Percentiles rank a stretch among this genome's conserved stretches.
Conservation (phyloP, 176 grass and related monocot species). For the Zoysia japonica region DNA sequence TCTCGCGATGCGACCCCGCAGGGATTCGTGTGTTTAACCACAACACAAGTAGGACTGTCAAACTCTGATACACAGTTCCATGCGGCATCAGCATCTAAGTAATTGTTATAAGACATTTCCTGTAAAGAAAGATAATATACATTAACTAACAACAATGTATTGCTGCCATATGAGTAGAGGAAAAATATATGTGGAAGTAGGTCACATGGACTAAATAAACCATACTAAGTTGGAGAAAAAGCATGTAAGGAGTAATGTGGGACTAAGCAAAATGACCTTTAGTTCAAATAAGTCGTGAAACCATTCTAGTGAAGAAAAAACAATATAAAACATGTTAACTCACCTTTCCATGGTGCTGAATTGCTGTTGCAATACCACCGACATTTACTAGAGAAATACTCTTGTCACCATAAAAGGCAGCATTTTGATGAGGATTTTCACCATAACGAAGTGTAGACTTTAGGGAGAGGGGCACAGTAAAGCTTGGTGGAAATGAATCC, state of each 20-base stretch:
- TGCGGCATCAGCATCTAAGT: constrained; percentile 91
- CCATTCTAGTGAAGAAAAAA: neutral
- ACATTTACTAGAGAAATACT: constrained; percentile 73
- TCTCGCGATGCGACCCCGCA: constrained; percentile 79
- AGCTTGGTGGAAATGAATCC: constrained; percentile 66
- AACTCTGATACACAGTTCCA: constrained; percentile 99
- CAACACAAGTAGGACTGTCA: constrained; percentile 72
- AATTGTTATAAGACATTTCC: constrained; percentile 99
- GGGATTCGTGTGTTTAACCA: constrained; percentile 95
- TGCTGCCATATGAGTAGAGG: neutral
- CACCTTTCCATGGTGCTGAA: constrained; percentile 91
- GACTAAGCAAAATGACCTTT: neutral
- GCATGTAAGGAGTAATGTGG: neutral
- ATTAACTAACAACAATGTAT: neutral
- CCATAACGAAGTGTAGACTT: constrained; percentile 83
- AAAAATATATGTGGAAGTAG: neutral
- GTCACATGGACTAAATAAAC: constrained; percentile 26
- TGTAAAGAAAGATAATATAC: constrained; percentile 23
- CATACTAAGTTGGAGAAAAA: neutral
- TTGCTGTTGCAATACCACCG: constrained; percentile 83
- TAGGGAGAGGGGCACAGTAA: constrained; percentile 73
- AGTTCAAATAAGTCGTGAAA: neutral
- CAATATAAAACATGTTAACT: neutral
- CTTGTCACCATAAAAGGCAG: constrained; percentile 85
- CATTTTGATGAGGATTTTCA: constrained; percentile 97